Percentiles rank a stretch among this genome's conserved stretches.
phyloP scores from a whole-genome alignment of 1,139 yeast genomes.

The Hemisphaericaspora subhashii region DNA sequence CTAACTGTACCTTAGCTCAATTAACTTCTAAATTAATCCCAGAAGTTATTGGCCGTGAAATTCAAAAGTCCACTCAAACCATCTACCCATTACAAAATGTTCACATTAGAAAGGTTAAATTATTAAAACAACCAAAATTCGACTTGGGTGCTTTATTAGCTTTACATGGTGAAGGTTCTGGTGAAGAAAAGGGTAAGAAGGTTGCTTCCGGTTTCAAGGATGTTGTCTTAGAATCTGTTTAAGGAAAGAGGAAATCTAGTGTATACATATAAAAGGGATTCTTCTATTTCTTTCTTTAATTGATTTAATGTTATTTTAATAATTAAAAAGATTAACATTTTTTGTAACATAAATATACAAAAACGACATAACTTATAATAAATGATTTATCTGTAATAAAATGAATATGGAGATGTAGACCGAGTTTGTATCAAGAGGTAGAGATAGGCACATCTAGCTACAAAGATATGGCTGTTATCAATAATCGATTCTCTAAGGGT shows the following conservation, averaged over 20 bases:
- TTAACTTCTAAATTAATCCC: slow-evolving; percentile 53
- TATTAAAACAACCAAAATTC: slow-evolving; percentile 54
- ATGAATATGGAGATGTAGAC: too few species aligned
- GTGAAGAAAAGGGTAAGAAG: slow-evolving; percentile 55
- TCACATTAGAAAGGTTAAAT: slow-evolving; percentile 54
- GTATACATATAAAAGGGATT: slow-evolving; percentile 4
- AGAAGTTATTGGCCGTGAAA: slow-evolving; percentile 55
- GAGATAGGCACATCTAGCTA: too few species aligned
- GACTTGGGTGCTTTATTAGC: slow-evolving; percentile 53
- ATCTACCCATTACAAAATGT: slow-evolving; percentile 54
- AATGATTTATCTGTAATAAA: slow-evolving; percentile 6
- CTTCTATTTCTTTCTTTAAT: slow-evolving; percentile 7
- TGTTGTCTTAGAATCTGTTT: slow-evolving; percentile 51
- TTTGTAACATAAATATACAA: slow-evolving; percentile 7
- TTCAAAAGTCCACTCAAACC: slow-evolving; percentile 52
- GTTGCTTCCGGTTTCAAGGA: slow-evolving; percentile 52
- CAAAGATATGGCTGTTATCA: too few species aligned
- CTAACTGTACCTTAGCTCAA: slow-evolving; percentile 51
- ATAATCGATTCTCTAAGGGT: too few species aligned
- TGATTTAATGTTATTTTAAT: slow-evolving; percentile 5
- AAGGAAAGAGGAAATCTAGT: slow-evolving; percentile 16
- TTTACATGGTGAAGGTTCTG: slow-evolving; percentile 51
- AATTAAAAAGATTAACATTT: slow-evolving; percentile 9
- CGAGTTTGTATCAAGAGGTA: too few species aligned
- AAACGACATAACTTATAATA: slow-evolving; percentile 9